Evolutionary conservation across 768 basidiomycete genomes (phyloP), one percentile per base, ranked within the genome.

Genomic region (Suillus tomentosus): DNA sequence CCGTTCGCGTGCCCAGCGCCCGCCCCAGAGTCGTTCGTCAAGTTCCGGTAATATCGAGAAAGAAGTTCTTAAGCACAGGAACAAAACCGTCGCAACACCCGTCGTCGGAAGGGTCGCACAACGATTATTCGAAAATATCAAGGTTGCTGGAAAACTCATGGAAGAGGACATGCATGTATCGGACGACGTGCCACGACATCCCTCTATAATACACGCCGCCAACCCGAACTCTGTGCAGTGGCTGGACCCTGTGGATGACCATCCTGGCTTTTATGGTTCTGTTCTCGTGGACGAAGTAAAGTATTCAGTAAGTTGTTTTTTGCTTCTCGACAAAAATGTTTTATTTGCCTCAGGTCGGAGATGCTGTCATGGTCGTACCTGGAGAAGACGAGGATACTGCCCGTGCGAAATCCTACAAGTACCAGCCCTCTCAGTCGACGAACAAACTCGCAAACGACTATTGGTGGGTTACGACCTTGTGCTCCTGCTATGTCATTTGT

Each of bases 361-460:
- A 91, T 64, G 72, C 81, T 56, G 84, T 90, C 0, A 85, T 89
- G 80, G 85, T 90, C 3, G 79, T 81, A 65, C 84, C 84, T 13
- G 89, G 88, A 1, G 66, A 77, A 39, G 86, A 87, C 62, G 75
- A 76, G 40, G 74, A 85, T 62, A 72, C 62, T 63, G 71, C 66
- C 37, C 76, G 85, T 8, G 79, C 79, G 19, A 74, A 75, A 56
- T 80, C 79, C 68, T 81, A 83, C 15, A 50, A 67, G 10, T 70
- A 76, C 15, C 72, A 76, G 42, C 76, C 74, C 17, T 78, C 85
- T 3, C 79, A 80, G 56, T 87, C 86, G 8, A 66, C 72, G 0
- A 91, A 91, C 65, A 72, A 74, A 4, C 81, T 86, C 45, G 88
- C 84, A 24, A 87, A 89, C 64, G 75, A 72, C 17, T 79, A 80